Conservation (phyloP, 2,329 filamentous ascomycete species). For the Monosporascus cannonballus region DNA sequence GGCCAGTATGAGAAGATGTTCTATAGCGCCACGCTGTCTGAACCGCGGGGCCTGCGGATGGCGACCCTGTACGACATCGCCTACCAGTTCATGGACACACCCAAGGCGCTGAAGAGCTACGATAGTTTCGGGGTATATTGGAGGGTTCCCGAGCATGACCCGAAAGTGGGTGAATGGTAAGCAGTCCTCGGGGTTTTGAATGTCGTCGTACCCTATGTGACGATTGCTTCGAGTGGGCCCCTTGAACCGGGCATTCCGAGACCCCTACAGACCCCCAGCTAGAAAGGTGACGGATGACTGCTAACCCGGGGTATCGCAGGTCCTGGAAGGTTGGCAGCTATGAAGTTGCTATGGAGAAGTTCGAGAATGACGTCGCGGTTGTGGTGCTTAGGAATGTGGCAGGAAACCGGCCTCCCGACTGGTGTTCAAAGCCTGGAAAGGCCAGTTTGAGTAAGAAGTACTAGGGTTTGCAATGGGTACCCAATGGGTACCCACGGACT, state of each 20-base stretch:
- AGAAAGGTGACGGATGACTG: no score
- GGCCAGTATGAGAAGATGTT: background rate
- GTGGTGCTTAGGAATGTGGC: slow-evolving; percentile 51
- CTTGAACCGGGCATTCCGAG: no score
- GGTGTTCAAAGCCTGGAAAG: slow-evolving; percentile 28
- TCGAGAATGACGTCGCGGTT: slow-evolving; percentile 3
- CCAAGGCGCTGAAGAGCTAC: background rate
- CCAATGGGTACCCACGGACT: no score
- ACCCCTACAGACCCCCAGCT: no score
- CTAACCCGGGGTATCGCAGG: no score
- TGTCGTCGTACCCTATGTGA: no score
- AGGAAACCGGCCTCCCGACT: slow-evolving; percentile 11
- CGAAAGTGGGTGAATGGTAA: background rate
- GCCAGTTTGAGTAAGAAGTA: slow-evolving; percentile 31
- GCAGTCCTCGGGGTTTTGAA: no score
- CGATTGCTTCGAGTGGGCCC: no score
- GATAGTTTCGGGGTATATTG: background rate
- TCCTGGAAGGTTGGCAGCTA: background rate
- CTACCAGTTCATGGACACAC: background rate
- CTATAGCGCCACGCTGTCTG: background rate
- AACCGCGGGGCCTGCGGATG: background rate
- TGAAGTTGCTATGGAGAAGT: background rate
- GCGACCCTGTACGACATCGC: background rate
- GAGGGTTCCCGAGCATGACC: background rate
- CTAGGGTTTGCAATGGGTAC: no score